phyloP scores from a whole-genome alignment of 2,329 filamentous ascomycete species.

The Arachnopeziza araneosa region DNA sequence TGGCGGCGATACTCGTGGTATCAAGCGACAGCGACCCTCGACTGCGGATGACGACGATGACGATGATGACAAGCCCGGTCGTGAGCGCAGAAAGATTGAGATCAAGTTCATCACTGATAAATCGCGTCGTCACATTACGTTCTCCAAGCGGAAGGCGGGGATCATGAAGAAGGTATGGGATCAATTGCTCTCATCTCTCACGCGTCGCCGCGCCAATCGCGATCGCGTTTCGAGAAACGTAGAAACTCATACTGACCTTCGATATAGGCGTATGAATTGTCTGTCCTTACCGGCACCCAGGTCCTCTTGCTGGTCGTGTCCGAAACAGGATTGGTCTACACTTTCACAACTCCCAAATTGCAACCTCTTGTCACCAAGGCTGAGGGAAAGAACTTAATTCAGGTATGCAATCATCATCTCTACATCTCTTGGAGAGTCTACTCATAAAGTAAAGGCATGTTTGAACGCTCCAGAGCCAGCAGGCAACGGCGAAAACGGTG shows the following conservation, averaged over 20 bases:
- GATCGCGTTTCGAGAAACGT: conserved; percentile 13
- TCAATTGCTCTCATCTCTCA: conserved; percentile 5
- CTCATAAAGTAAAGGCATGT: conserved; percentile 64
- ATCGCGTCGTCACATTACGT: conserved; percentile 98
- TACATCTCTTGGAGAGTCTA: conserved; percentile 4
- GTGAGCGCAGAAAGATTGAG: conserved; percentile 98
- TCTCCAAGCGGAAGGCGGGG: conserved; percentile 98
- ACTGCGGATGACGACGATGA: conserved; percentile 92
- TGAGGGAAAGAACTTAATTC: conserved; percentile 98
- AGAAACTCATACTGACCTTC: conserved; percentile 16
- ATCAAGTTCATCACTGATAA: conserved; percentile 99
- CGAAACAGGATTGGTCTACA: conserved; percentile 95
- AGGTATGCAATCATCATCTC: conserved; percentile 51
- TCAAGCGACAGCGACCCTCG: conserved; percentile 82
- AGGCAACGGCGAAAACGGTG: conserved; percentile 73
- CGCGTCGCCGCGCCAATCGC: conserved; percentile 22
- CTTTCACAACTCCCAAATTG: conserved; percentile 96
- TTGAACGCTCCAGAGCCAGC: conserved; percentile 91
- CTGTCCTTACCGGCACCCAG: conserved; percentile 95
- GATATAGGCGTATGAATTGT: conserved; percentile 85
- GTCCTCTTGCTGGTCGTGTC: conserved; percentile 94
- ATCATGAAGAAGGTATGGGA: conserved; percentile 97
- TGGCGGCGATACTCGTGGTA: conserved; percentile 66
- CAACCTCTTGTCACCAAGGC: conserved; percentile 97
- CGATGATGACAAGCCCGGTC: conserved; percentile 94